These are phyloP conservation scores for Phyllosticta capitalensis DNA, from an alignment of 2,329 filamentous ascomycete genomes.

Conservation along the genomic window DNA sequence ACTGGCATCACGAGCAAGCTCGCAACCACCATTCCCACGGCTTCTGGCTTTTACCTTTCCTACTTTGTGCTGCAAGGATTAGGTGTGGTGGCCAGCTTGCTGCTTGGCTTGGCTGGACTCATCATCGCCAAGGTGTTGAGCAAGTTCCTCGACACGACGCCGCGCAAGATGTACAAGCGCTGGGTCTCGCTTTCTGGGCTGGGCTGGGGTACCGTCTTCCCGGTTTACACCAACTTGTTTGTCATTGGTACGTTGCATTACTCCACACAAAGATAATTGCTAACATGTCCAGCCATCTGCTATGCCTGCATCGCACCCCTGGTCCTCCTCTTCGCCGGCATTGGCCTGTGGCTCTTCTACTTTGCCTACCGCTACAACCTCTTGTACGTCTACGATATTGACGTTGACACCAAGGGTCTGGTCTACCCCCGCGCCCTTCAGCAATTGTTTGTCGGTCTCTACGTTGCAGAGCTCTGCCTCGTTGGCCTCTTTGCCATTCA, in stretches of 20 bases:
- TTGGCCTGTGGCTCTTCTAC: slow-evolving; percentile 37
- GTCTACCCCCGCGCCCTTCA: slow-evolving; percentile 38
- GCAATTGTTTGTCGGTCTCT: slow-evolving; percentile 39
- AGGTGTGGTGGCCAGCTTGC: slow-evolving; percentile 61
- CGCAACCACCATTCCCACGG: slow-evolving; percentile 64
- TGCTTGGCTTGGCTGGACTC: slow-evolving; percentile 67
- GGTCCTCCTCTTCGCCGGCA: slow-evolving; percentile 36
- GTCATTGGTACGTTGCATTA: slow-evolving; percentile 34
- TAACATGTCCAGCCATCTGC: slow-evolving; percentile 26
- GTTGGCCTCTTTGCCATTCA: slow-evolving; percentile 31
- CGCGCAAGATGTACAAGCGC: slow-evolving; percentile 36
- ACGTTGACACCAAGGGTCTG: slow-evolving; percentile 38
- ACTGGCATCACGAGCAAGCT: slow-evolving; percentile 53
- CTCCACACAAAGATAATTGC: neutral
- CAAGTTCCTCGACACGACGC: slow-evolving; percentile 65
- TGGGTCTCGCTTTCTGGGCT: slow-evolving; percentile 25
- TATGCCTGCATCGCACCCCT: slow-evolving; percentile 42
- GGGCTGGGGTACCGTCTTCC: slow-evolving; percentile 32
- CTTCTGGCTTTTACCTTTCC: slow-evolving; percentile 89
- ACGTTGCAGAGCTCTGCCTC: slow-evolving; percentile 39
- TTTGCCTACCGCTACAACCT: slow-evolving; percentile 41
- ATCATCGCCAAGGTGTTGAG: slow-evolving; percentile 65
- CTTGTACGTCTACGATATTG: slow-evolving; percentile 39
- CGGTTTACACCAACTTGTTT: slow-evolving; percentile 31
- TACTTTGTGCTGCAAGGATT: slow-evolving; percentile 93